Conservation (phyloP, 345 rosid species). For the Syzygium aromaticum region DNA sequence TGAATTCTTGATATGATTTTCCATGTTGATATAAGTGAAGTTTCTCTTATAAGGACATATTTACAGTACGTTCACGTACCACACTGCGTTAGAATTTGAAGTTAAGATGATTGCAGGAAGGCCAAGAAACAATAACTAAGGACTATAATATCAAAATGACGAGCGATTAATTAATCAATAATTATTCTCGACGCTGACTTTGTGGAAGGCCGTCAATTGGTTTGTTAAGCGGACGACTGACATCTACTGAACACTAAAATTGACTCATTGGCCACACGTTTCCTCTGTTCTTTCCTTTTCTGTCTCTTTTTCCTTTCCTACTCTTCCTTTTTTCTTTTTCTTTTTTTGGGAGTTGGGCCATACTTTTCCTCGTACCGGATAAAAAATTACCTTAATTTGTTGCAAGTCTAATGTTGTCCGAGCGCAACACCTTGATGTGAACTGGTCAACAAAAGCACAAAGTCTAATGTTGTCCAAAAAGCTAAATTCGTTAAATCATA, state of each 20-base stretch:
- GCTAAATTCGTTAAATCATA: too few relatives aligned
- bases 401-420: neutral
- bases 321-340: neutral
- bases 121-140: neutral
- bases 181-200: neutral
- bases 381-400: neutral
- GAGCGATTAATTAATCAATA: neutral
- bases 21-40: neutral
- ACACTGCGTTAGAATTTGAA: neutral
- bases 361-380: neutral
- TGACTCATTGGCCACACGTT: neutral
- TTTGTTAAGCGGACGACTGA: neutral
- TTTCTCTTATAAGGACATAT: neutral
- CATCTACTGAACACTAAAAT: neutral
- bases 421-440: neutral
- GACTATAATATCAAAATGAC: neutral
- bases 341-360: neutral
- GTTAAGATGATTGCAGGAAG: neutral
- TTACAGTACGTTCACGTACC: neutral
- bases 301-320: neutral
- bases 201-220: neutral
- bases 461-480: too few relatives aligned
- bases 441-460: neutral
- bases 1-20: neutral
- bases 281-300: neutral